Percentiles rank a stretch among this genome's conserved stretches.
Evolutionary conservation across 768 basidiomycete genomes (phyloP).

Genomic region (Porphyrellus cyaneotinctus): DNA sequence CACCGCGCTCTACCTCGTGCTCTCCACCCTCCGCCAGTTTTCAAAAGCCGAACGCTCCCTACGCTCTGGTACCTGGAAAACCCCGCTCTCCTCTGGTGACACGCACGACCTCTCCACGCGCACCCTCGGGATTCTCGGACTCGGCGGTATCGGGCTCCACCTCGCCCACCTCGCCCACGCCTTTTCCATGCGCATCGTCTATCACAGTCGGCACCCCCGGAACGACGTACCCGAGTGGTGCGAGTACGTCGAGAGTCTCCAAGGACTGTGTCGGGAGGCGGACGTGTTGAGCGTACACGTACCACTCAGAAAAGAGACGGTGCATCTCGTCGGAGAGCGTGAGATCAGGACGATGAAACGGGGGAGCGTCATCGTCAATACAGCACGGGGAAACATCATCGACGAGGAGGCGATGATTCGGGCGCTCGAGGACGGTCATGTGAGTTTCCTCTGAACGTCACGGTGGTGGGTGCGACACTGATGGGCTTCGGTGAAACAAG

Average conservation of each 20-base stretch:
- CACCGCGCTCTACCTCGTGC: conserved; percentile 77
- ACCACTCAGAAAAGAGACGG: conserved; percentile 71
- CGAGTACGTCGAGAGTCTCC: conserved; percentile 67
- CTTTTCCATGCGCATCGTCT: conserved; percentile 88
- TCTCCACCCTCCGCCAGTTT: conserved; percentile 74
- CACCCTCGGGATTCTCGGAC: conserved; percentile 69
- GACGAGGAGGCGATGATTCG: conserved; percentile 84
- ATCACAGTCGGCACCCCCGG: conserved; percentile 61
- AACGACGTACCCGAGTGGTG: conserved; percentile 64
- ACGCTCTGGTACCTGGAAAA: conserved; percentile 60
- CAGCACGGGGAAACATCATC: conserved; percentile 83
- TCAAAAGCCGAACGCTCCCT: conserved; percentile 54
- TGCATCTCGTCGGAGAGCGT: conserved; percentile 66
- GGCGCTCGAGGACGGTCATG: conserved; percentile 87
- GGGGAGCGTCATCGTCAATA: conserved; percentile 78
- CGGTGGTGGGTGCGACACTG: no score
- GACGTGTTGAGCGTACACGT: conserved; percentile 89
- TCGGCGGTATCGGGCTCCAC: conserved; percentile 73
- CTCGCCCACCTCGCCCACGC: conserved; percentile 68
- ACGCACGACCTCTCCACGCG: conserved; percentile 64
- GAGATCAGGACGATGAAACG: conserved; percentile 75
- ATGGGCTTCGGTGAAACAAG: no score
- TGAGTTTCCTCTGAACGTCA: no score
- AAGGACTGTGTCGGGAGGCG: conserved; percentile 59
- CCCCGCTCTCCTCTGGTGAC: conserved; percentile 40